Evolutionary conservation across 2,329 filamentous ascomycete genomes (phyloP).

Genomic region (Zasmidium citrigriseum): DNA sequence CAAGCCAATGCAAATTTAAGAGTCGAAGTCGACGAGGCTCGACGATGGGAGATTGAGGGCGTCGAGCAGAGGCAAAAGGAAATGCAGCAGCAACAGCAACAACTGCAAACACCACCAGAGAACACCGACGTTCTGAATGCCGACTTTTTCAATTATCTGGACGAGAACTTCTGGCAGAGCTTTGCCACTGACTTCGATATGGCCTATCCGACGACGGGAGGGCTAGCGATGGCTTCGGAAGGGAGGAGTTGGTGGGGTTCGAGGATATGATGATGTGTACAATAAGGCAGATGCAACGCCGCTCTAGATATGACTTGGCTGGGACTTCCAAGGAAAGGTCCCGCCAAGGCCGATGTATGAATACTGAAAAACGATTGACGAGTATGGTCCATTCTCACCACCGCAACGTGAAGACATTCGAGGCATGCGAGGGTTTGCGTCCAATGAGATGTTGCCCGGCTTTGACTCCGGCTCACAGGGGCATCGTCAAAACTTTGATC

Average conservation of each 20-base stretch:
- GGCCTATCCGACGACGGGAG: not conserved
- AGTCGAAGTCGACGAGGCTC: not conserved
- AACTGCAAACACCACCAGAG: constrained; percentile 5
- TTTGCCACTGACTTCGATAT: constrained; percentile 24
- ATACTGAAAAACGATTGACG: too few species aligned
- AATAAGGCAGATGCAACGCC: not conserved
- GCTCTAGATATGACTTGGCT: too few species aligned
- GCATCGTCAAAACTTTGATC: too few species aligned
- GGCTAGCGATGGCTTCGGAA: not conserved
- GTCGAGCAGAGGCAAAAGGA: not conserved
- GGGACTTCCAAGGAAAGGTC: too few species aligned
- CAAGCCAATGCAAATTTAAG: not conserved
- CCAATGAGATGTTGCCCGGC: too few species aligned
- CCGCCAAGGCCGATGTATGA: too few species aligned
- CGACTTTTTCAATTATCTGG: constrained; percentile 32
- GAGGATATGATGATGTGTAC: not conserved
- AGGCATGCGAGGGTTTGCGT: too few species aligned
- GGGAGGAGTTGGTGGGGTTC: not conserved
- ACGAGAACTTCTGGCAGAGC: constrained; percentile 29
- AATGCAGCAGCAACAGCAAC: constrained; percentile 2
- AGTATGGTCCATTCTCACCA: too few species aligned
- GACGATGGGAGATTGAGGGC: not conserved
- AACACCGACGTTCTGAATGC: constrained; percentile 20
- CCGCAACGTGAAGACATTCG: too few species aligned
- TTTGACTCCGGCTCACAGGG: too few species aligned